Evolutionary conservation across 768 basidiomycete genomes (phyloP), one percentile per base, ranked within the genome.

Genomic region (Serendipita sp.): DNA sequence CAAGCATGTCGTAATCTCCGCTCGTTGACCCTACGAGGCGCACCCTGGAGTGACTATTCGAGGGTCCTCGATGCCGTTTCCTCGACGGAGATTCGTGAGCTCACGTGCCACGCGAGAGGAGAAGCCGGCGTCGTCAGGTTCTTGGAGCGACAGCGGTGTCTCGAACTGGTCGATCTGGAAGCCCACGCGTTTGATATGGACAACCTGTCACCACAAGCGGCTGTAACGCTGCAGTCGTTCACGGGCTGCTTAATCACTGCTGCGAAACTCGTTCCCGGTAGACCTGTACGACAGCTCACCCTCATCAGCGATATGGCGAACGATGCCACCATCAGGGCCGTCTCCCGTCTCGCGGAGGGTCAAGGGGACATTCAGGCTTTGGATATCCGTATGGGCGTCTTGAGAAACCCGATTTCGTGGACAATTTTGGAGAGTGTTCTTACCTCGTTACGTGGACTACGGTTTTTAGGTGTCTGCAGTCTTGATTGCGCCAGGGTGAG

Each of bases 401-500:
- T 58, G 26, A 28, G 53, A n/a, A 58, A 58, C 53, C 53, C 53
- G 30, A 58, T 58, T 13, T 34, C 53, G 9, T 58, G 53, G 53
- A 58, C 24, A 2, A 58, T 58, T n/a, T n/a, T 58, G 24, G 17
- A 58, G 53, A 58, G 53, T 20, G 53, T 58, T 13, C 30, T 58
- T 31, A 58, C 30, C 11, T 58, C 53, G 13, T 58, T 58, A 31
- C 53, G 53, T 9, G 53, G 53, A 26, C 13, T 58, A n/a, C 53
- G 53, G 9, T 58, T 58, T 28, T 3, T 58, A 33, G 53, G 53
- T 11, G 53, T 58, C 24, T 58, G 53, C n/a, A 58, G 53, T 20
- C 33, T 58, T 22, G 53, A 58, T 58, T 58, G 53, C 33, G 53
- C 53, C 4, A 58, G 33, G 30, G 53, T 58, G 53, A 58, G 53